Percentiles rank a stretch among this genome's conserved stretches.
phyloP scores from a whole-genome alignment of 345 rosid genomes.

The Gossypium mustelinum region DNA sequence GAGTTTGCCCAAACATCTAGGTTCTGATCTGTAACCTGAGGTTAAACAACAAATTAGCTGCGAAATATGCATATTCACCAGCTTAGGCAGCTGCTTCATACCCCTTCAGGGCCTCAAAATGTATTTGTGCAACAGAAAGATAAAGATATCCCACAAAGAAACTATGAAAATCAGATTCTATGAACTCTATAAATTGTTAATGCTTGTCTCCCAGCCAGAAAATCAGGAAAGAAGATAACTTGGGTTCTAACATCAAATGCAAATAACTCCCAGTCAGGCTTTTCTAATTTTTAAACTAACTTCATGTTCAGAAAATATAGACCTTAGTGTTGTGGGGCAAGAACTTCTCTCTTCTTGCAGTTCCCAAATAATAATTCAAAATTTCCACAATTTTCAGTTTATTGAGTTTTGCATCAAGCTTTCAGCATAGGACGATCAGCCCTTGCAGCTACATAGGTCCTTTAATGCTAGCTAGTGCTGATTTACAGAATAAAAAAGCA shows the following conservation, averaged over 20 bases:
- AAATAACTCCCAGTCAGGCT: neutral
- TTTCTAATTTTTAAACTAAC: neutral
- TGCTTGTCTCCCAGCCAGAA: neutral
- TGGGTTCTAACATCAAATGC: neutral
- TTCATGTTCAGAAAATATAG: neutral
- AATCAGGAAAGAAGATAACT: slow-evolving; percentile 2
- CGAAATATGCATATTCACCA: slow-evolving; percentile 9
- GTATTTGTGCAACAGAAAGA: neutral
- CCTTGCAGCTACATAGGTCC: neutral
- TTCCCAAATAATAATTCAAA: slow-evolving; percentile 2
- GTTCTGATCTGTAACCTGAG: slow-evolving; percentile 92
- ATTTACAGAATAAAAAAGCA: neutral
- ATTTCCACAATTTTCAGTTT: neutral
- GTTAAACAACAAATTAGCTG: slow-evolving; percentile 19
- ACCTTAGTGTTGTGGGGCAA: neutral
- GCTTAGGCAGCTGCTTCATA: neutral
- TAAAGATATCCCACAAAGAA: neutral
- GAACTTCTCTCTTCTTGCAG: neutral
- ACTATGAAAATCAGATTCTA: neutral
- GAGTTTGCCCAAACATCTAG: slow-evolving; percentile 81
- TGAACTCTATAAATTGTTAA: neutral
- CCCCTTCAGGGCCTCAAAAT: slow-evolving; percentile 1
- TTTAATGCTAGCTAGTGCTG: neutral
- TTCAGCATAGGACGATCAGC: neutral
- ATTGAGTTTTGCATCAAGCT: neutral